phyloP scores from a whole-genome alignment of 2,329 filamentous ascomycete genomes.

The Diaporthe humulicola region DNA sequence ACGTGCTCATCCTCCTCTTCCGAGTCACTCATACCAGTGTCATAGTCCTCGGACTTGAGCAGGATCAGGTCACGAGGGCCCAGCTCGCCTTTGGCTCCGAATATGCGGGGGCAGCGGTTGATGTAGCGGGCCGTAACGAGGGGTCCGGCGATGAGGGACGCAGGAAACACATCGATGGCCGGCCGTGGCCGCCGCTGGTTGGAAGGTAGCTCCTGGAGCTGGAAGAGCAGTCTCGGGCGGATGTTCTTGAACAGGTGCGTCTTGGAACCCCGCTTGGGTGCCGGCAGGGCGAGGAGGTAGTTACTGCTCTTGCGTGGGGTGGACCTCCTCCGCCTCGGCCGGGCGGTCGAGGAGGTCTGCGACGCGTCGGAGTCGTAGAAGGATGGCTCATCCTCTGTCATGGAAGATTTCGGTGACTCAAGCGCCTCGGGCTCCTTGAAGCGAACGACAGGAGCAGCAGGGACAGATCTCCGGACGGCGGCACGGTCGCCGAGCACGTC shows the following conservation, averaged over 20 bases:
- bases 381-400: constrained; percentile 65
- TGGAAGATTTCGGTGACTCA: constrained; percentile 43
- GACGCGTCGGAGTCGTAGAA: constrained; percentile 58
- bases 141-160: constrained; percentile 68
- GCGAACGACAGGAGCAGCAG: constrained; percentile 55
- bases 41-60: constrained; percentile 78
- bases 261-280: constrained; percentile 69
- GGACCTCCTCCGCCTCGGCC: constrained; percentile 55
- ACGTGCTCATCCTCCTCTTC: constrained; percentile 58
- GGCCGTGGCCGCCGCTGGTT: constrained; percentile 72
- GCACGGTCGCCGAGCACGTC: constrained; percentile 51
- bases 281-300: constrained; percentile 77
- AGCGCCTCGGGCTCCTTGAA: constrained; percentile 57
- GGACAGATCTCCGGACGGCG: background rate
- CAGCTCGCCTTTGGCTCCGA: constrained; percentile 73
- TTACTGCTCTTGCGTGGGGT: constrained; percentile 69
- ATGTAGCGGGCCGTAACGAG: constrained; percentile 70
- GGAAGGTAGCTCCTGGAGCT: constrained; percentile 76
- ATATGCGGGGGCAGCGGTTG: constrained; percentile 73
- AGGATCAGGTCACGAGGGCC: constrained; percentile 80
- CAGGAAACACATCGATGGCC: constrained; percentile 80
- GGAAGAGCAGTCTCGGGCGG: constrained; percentile 77
- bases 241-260: constrained; percentile 77
- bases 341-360: constrained; percentile 30
- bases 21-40: constrained; percentile 50